Percentiles rank a stretch among this genome's conserved stretches.
These are phyloP conservation scores for Penicillium sclerotigenum DNA, from an alignment of 2,329 filamentous ascomycete genomes.

Conservation along the genomic window DNA sequence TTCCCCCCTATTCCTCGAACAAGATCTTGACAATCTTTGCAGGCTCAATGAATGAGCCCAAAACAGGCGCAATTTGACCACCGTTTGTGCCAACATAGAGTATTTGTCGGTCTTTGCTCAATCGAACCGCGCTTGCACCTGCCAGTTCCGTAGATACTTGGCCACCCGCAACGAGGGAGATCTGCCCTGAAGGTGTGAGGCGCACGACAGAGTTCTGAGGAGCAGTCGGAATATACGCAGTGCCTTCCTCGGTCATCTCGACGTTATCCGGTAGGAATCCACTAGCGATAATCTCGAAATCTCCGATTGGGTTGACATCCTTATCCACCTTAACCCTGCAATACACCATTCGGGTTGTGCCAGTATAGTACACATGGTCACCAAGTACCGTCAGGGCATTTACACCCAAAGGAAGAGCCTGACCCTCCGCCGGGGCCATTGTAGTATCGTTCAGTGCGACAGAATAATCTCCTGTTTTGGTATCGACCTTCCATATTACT, in stretches of 20 bases:
- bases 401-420: conserved; percentile 21
- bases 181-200: conserved; percentile 20
- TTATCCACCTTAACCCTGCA: conserved; percentile 20
- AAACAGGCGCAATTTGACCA: conserved; percentile 23
- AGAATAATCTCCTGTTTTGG: conserved; percentile 16
- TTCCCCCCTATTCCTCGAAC: not conserved
- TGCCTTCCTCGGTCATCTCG: conserved; percentile 20
- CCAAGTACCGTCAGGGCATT: conserved; percentile 17
- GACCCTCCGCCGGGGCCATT: conserved; percentile 20
- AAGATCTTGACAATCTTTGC: conserved; percentile 21
- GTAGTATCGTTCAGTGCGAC: conserved; percentile 21
- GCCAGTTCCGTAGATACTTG: conserved; percentile 23
- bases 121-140: conserved; percentile 18
- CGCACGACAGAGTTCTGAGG: conserved; percentile 25
- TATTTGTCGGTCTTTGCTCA: conserved; percentile 15
- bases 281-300: conserved; percentile 24
- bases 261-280: conserved; percentile 24
- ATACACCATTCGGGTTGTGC: conserved; percentile 23
- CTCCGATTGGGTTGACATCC: conserved; percentile 15
- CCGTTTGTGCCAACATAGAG: conserved; percentile 27
- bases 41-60: conserved; percentile 23
- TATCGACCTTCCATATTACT: conserved; percentile 21
- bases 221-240: conserved; percentile 22
- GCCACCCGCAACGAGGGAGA: conserved; percentile 22
- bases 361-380: conserved; percentile 24